These are phyloP conservation scores for Psilocybe cyanescens DNA, from an alignment of 768 basidiomycete genomes.

Conservation along the genomic window DNA sequence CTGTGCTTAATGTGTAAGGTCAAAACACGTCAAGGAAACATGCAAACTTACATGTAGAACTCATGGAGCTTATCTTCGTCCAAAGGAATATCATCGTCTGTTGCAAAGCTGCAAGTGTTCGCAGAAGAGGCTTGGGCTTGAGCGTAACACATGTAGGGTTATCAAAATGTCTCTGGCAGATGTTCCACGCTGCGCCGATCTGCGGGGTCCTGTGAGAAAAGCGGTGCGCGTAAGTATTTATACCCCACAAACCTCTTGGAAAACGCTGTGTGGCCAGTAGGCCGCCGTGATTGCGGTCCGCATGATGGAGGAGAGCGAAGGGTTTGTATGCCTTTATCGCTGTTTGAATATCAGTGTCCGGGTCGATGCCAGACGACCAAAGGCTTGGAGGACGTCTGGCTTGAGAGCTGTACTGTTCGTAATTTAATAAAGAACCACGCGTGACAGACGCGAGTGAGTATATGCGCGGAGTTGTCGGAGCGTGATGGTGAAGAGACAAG, in stretches of 20 bases:
- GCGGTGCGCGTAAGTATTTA: constrained; percentile 3
- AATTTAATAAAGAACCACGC: constrained; percentile 8
- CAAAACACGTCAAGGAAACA: constrained; percentile 1
- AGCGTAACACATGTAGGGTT: constrained; percentile 31
- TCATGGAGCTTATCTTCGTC: constrained; percentile 32
- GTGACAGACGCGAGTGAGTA: constrained; percentile 27
- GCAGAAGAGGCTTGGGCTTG: constrained; percentile 9
- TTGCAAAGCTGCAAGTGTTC: constrained; percentile 8
- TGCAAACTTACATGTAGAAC: constrained; percentile 32
- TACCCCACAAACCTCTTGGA: constrained; percentile 29
- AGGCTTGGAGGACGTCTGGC: constrained; percentile 32
- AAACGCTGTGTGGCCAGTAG: constrained; percentile 35
- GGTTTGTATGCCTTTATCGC: constrained; percentile 34
- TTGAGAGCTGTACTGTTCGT: constrained; percentile 27
- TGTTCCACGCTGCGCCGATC: constrained; percentile 40
- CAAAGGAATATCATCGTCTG: constrained; percentile 30
- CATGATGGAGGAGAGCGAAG: constrained; percentile 34
- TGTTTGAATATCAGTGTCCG: constrained; percentile 24
- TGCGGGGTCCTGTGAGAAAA: constrained; percentile 24
- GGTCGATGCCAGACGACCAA: constrained; percentile 27
- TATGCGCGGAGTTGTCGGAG: constrained; percentile 26
- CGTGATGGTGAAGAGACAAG: constrained; percentile 14
- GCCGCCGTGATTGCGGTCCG: constrained; percentile 37
- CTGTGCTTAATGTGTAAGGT: constrained; percentile 18
- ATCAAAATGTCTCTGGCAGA: constrained; percentile 37